Evolutionary conservation across 2,329 filamentous ascomycete species (phyloP).

Genomic region (Nakataea oryzae): DNA sequence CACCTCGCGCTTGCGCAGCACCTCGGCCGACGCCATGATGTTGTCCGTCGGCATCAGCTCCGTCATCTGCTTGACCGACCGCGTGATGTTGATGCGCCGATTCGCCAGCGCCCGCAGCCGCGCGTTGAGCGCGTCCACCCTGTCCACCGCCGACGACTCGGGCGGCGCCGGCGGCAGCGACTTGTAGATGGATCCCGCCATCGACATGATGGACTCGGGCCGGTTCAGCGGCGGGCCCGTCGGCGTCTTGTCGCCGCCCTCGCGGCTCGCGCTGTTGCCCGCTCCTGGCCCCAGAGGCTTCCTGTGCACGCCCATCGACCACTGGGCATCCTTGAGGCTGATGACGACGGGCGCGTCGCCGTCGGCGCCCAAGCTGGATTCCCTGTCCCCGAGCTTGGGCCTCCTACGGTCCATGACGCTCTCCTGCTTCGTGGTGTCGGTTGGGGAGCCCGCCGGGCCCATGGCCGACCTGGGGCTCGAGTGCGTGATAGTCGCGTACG

Average conservation of each 20-base stretch:
- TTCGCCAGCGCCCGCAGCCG: constrained; percentile 55
- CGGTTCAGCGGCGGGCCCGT: constrained; percentile 11
- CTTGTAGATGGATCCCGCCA: constrained; percentile 34
- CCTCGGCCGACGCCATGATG: constrained; percentile 55
- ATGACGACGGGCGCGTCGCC: constrained; percentile 19
- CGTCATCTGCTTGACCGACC: constrained; percentile 66
- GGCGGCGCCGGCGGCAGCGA: constrained; percentile 51
- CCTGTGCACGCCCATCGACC: constrained; percentile 13
- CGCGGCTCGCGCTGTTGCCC: constrained; percentile 8
- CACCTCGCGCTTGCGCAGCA: constrained; percentile 41
- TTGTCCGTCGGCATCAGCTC: constrained; percentile 65
- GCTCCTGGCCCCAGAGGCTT: constrained; percentile 6
- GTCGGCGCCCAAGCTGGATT: constrained; percentile 14
- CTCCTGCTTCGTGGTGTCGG: constrained; percentile 6
- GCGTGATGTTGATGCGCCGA: constrained; percentile 60
- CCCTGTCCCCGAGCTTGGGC: constrained; percentile 13
- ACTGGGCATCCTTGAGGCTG: constrained; percentile 21
- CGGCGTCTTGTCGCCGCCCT: constrained; percentile 5
- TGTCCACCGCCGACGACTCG: constrained; percentile 47
- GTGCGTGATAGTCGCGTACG: background rate
- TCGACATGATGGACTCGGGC: constrained; percentile 21
- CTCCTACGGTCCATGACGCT: constrained; percentile 24
- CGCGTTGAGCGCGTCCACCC: constrained; percentile 56
- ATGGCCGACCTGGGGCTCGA: background rate
- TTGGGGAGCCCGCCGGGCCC: background rate